Percentiles rank a stretch among this genome's conserved stretches.
These are phyloP conservation scores for Atractiella rhizophila DNA, from an alignment of 768 basidiomycete genomes.

Conservation along the genomic window DNA sequence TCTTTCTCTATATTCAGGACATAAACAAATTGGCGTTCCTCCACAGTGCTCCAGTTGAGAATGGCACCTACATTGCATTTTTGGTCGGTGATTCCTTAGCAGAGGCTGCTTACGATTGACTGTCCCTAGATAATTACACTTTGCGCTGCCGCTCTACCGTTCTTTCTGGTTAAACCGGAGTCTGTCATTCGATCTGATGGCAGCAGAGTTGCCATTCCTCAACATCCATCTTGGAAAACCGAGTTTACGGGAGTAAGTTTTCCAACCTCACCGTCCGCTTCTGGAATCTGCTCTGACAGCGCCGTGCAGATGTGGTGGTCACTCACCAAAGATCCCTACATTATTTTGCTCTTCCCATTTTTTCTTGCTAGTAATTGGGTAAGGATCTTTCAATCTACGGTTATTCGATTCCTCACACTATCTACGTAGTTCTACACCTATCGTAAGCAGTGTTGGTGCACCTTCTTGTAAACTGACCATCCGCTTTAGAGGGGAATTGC, in stretches of 20 bases:
- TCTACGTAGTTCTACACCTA: too few species aligned
- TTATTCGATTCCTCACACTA: too few species aligned
- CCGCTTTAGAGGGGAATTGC: too few species aligned
- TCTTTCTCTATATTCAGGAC: not conserved
- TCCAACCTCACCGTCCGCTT: too few species aligned
- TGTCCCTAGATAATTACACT: too few species aligned
- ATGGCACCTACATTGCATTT: slow-evolving; percentile 8
- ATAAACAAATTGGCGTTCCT: slow-evolving; percentile 3
- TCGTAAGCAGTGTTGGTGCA: too few species aligned
- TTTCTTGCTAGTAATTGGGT: slow-evolving; percentile 8
- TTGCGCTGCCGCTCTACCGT: slow-evolving; percentile 2
- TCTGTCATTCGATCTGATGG: slow-evolving; percentile 6
- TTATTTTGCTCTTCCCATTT: slow-evolving; percentile 10
- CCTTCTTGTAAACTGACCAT: too few species aligned
- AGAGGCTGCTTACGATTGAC: too few species aligned
- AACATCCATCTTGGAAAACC: slow-evolving; percentile 7
- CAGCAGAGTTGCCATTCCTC: not conserved
- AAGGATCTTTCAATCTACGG: slow-evolving; percentile 4
- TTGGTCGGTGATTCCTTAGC: too few species aligned
- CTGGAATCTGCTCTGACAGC: too few species aligned
- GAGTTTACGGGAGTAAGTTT: slow-evolving; percentile 8
- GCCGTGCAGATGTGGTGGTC: too few species aligned
- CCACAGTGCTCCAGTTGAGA: not conserved
- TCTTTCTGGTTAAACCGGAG: slow-evolving; percentile 3
- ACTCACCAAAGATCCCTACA: slow-evolving; percentile 2